Conservation (phyloP, 495 filamentous ascomycete genomes). For the Neurospora tetraspora region DNA sequence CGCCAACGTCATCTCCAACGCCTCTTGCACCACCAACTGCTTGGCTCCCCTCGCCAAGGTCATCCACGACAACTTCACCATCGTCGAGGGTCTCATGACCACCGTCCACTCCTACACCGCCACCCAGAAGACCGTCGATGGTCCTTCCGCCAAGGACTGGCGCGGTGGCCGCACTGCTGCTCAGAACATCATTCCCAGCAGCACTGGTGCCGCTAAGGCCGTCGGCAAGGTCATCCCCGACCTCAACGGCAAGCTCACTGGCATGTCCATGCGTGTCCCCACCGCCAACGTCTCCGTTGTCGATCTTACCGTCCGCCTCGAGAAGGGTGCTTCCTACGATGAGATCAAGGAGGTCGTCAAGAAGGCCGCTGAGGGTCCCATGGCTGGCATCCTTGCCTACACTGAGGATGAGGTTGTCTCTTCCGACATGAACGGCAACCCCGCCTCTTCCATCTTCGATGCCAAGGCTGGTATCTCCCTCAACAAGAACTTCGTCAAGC, state of each 20-base stretch:
- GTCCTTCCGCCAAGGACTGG: slow-evolving; percentile 98
- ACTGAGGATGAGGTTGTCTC: slow-evolving; percentile 97
- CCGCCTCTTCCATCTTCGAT: slow-evolving; percentile 93
- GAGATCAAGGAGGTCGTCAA: slow-evolving; percentile 90
- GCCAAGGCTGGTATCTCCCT: slow-evolving; percentile 98
- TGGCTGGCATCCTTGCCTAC: slow-evolving; percentile 82
- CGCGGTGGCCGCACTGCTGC: slow-evolving; percentile 96
- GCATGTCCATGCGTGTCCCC: slow-evolving; percentile 98
- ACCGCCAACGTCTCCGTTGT: slow-evolving; percentile 99
- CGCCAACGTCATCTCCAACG: slow-evolving; percentile 93
- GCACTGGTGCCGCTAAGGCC: slow-evolving; percentile 98
- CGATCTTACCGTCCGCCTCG: slow-evolving; percentile 86
- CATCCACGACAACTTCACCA: slow-evolving; percentile 92
- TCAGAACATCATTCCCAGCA: slow-evolving; percentile 99
- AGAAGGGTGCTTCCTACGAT: slow-evolving; percentile 85
- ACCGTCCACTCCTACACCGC: slow-evolving; percentile 99
- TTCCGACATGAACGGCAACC: slow-evolving; percentile 83
- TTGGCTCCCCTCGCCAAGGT: slow-evolving; percentile 98
- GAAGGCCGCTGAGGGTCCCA: slow-evolving; percentile 69
- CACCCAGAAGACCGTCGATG: slow-evolving; percentile 99
- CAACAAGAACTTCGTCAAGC: slow-evolving; percentile 97
- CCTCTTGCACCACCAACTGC: slow-evolving; percentile 99
- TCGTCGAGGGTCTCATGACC: slow-evolving; percentile 99
- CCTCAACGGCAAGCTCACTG: slow-evolving; percentile 98
- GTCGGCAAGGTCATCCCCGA: slow-evolving; percentile 98